Conservation (phyloP, 306 rosid genomes). For the Pyrus communis region DNA sequence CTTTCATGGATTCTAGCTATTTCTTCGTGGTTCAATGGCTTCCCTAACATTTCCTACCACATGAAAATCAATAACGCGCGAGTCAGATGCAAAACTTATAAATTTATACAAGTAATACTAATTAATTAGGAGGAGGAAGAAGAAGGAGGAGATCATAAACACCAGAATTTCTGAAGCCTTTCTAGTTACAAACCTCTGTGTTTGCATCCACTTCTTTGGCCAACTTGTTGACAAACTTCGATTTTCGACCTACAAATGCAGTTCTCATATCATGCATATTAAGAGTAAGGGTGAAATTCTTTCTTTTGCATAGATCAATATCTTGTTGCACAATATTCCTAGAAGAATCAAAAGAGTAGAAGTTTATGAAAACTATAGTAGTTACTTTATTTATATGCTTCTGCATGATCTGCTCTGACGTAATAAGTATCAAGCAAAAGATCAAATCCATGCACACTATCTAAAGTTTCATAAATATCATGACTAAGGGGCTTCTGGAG, state of each 20-base stretch:
- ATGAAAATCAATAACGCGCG: neutral
- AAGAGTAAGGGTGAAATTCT: neutral
- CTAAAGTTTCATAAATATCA: neutral
- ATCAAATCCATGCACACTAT: neutral
- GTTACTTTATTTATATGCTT: too few species aligned
- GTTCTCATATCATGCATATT: neutral
- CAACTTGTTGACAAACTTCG: slow-evolving; percentile 28
- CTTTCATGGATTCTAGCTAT: slow-evolving; percentile 64
- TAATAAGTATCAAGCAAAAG: neutral
- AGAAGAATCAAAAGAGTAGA: neutral
- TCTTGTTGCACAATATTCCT: neutral
- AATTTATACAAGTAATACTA: neutral
- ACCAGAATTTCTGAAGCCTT: neutral
- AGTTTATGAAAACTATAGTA: too few species aligned
- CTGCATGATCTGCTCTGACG: neutral
- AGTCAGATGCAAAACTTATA: neutral
- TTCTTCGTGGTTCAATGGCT: slow-evolving; percentile 18
- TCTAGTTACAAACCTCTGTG: slow-evolving; percentile 1
- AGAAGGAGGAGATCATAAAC: neutral
- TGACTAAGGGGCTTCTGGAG: neutral
- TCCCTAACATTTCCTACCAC: slow-evolving; percentile 9
- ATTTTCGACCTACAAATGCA: slow-evolving; percentile 41
- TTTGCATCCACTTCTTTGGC: slow-evolving; percentile 22
- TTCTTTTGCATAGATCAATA: neutral
- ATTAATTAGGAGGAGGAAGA: neutral